A percentile compares a stretch with the other conserved stretches of the same genome.
Conservation (phyloP, 1,284 basidiomycete genomes). For the Phellinidium pouzarii region DNA sequence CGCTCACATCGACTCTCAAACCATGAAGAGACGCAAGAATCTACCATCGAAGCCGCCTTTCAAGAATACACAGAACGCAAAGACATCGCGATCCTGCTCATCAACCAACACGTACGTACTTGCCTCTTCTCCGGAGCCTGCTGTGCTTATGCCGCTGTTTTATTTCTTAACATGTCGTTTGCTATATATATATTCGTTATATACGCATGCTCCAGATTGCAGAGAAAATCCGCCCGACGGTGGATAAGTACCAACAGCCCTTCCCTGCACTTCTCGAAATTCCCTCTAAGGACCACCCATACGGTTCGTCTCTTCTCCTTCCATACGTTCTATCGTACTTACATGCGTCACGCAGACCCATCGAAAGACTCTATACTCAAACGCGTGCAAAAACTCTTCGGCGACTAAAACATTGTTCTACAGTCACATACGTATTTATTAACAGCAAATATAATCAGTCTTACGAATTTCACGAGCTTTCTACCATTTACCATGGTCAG, state of each 20-base stretch:
- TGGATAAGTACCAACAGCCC: conserved; percentile 92
- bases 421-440: neutral
- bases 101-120: conserved; percentile 87
- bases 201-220: conserved; percentile 59
- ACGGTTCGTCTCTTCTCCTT: conserved; percentile 46
- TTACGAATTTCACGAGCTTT: too few species aligned
- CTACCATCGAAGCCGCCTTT: conserved; percentile 84
- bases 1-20: neutral
- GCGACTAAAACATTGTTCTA: too few species aligned
- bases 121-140: too few species aligned
- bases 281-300: conserved; percentile 91
- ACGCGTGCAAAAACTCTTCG: conserved; percentile 94
- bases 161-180: too few species aligned
- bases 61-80: conserved; percentile 88
- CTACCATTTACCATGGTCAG: too few species aligned
- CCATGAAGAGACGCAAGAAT: conserved; percentile 75
- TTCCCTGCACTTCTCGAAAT: conserved; percentile 98
- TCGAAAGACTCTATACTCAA: conserved; percentile 96
- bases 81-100: conserved; percentile 91
- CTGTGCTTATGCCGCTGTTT: too few species aligned
- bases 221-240: conserved; percentile 92
- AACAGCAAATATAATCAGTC: too few species aligned
- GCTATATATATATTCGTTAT: too few species aligned
- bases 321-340: neutral
- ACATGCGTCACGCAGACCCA: conserved; percentile 61